Conservation (phyloP, 352 stramenopile species). For the Phytophthora boehmeriae region DNA sequence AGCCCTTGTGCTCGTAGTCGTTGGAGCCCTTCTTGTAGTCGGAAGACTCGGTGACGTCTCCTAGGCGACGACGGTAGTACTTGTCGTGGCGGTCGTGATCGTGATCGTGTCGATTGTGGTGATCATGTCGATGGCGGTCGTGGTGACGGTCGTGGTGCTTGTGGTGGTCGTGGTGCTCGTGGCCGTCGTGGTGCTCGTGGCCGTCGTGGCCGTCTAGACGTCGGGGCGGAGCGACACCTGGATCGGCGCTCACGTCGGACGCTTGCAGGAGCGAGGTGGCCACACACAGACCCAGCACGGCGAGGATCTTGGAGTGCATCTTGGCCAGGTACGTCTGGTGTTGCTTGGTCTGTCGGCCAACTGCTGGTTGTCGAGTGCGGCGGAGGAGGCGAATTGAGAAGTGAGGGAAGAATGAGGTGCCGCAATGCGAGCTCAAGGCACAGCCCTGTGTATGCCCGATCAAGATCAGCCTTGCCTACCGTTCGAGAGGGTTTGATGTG, state of each 20-base stretch:
- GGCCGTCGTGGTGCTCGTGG: background rate
- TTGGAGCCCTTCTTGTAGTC: constrained; percentile 13
- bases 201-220: constrained; percentile 2
- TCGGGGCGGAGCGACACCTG: constrained; percentile 9
- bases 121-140: background rate
- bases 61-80: constrained; percentile 13
- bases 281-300: constrained; percentile 9
- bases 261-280: constrained; percentile 7
- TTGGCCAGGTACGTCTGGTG: background rate
- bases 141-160: background rate
- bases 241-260: background rate
- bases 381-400: constrained; percentile 17
- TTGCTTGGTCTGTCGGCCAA: background rate
- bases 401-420: constrained; percentile 7
- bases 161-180: background rate
- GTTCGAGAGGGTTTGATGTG: too few relatives aligned
- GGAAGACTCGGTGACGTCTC: constrained; percentile 20
- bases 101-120: background rate
- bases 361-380: constrained; percentile 4
- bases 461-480: too few relatives aligned
- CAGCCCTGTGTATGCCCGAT: background rate
- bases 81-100: background rate
- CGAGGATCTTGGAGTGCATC: constrained; percentile 15
- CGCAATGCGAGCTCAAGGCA: background rate
- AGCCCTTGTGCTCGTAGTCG: constrained; percentile 7